Evolutionary conservation across 495 filamentous ascomycete species (phyloP), one percentile per base, ranked within the genome.

Genomic region (Penicillium waksmanii): DNA sequence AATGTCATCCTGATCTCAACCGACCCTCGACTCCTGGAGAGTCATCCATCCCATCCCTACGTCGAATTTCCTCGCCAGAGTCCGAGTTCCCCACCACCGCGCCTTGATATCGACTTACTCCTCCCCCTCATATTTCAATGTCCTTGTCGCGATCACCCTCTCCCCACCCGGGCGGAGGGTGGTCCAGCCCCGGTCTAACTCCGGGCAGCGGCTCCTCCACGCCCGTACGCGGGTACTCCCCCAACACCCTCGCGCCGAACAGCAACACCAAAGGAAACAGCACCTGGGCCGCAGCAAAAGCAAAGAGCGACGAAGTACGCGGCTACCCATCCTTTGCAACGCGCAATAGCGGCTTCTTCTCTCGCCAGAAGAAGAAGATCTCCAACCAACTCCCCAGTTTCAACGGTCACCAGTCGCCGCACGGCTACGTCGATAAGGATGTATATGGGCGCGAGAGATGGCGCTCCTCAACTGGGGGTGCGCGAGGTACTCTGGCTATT

Each of bases 71-170:
- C 27, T 31, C 27, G 8, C 27, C 6, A 31, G 6, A 31, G 1
- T 8, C 8, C 27, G 27, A 31, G 17, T 31, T 10, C n/a, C 40
- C 17, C 50, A 27, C 36, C n/a, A 6, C 38, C 10, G 17, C 36
- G 11, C 36, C 35, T 19, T 17, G 2, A 46, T 9, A 10, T 33
- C 23, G 23, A n/a, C 11, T 5, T 15, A 36, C 18, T 27, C 9
- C 7, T 27, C 42, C 25, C 55, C 35, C 63, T 21, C 33, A 27
- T 34, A 43, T 50, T 60, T 72, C 78, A 61, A 96, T 96, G 92
- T 90, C 91, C 63, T 74, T 92, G 55, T 93, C 91, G 54, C 85
- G 90, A 74, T 94, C 91, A 66, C 91, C 91, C 48, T 94, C 90
- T 50, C 92, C 91, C 59, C 83, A 84, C 55, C 85, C 84, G 61